Evolutionary conservation across 1,284 basidiomycete genomes (phyloP).

Genomic region (Peniophora sp.): DNA sequence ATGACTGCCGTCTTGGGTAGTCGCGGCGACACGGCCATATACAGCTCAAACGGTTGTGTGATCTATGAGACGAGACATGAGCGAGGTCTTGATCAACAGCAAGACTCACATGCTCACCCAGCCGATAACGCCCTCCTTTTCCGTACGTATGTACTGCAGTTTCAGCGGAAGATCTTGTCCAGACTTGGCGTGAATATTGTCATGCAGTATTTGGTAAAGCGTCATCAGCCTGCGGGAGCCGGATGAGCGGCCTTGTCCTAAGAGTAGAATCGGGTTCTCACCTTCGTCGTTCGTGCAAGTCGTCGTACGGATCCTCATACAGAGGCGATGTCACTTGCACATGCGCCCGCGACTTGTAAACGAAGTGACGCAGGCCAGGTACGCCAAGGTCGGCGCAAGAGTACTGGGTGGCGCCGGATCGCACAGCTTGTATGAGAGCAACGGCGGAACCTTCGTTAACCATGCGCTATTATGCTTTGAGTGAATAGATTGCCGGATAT

Average conservation of each 20-base stretch:
- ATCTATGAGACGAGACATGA: constrained; percentile 52
- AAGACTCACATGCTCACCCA: constrained; percentile 67
- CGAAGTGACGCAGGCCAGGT: constrained; percentile 86
- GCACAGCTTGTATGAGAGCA: constrained; percentile 37
- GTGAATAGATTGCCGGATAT: neutral
- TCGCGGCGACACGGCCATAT: constrained; percentile 74
- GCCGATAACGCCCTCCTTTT: constrained; percentile 83
- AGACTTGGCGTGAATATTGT: constrained; percentile 80
- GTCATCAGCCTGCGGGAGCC: constrained; percentile 55
- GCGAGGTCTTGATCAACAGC: no score
- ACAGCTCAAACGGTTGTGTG: constrained; percentile 89
- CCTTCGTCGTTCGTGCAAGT: constrained; percentile 51
- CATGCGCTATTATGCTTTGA: constrained; percentile 41
- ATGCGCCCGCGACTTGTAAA: constrained; percentile 85
- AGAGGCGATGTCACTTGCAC: constrained; percentile 83
- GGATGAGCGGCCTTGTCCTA: neutral
- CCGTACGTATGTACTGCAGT: constrained; percentile 77
- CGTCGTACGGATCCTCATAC: constrained; percentile 79
- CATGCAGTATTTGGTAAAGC: constrained; percentile 79
- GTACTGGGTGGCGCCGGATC: constrained; percentile 50
- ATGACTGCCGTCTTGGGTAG: constrained; percentile 83
- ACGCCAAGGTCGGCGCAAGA: constrained; percentile 68
- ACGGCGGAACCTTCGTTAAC: constrained; percentile 50
- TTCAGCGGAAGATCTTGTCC: constrained; percentile 71
- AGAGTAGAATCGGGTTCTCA: constrained; percentile 17